A percentile compares a stretch with the other conserved stretches of the same genome.
phyloP scores from a whole-genome alignment of 345 rosid genomes.

The Laguncularia racemosa region DNA sequence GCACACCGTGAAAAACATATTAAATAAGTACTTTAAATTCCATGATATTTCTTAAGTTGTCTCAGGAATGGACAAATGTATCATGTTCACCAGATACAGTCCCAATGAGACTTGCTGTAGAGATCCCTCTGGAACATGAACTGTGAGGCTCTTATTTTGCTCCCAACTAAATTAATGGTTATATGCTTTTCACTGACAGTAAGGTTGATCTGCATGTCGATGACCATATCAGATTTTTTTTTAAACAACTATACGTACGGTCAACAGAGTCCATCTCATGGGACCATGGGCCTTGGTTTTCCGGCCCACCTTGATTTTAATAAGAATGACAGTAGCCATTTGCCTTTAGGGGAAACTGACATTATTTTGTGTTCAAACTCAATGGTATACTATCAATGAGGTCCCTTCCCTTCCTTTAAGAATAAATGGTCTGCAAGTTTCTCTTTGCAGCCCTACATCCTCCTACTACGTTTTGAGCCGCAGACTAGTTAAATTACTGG shows the following conservation, averaged over 20 bases:
- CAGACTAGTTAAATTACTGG: too few species aligned
- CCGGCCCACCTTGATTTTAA: too few species aligned
- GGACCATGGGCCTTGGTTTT: neutral
- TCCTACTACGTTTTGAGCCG: too few species aligned
- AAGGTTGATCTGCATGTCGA: too few species aligned
- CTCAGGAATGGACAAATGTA: constrained; percentile 19
- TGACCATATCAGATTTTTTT: neutral
- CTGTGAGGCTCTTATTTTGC: constrained; percentile 24
- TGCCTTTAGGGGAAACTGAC: too few species aligned
- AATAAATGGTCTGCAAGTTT: too few species aligned
- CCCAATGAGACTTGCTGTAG: constrained; percentile 1
- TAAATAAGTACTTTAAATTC: neutral
- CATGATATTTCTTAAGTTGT: constrained; percentile 11
- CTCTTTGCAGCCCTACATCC: too few species aligned
- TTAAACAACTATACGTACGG: constrained; percentile 1
- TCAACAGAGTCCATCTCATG: constrained; percentile 1
- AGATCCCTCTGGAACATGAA: constrained; percentile 20
- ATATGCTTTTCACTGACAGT: too few species aligned
- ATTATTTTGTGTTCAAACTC: too few species aligned
- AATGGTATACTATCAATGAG: too few species aligned
- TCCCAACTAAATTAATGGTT: neutral
- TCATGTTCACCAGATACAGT: constrained; percentile 12
- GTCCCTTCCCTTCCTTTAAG: too few species aligned
- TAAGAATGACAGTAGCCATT: too few species aligned
- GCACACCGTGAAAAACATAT: constrained; percentile 21